phyloP scores from a whole-genome alignment of 805 yeast species.

The Schwanniomyces yamadae region DNA sequence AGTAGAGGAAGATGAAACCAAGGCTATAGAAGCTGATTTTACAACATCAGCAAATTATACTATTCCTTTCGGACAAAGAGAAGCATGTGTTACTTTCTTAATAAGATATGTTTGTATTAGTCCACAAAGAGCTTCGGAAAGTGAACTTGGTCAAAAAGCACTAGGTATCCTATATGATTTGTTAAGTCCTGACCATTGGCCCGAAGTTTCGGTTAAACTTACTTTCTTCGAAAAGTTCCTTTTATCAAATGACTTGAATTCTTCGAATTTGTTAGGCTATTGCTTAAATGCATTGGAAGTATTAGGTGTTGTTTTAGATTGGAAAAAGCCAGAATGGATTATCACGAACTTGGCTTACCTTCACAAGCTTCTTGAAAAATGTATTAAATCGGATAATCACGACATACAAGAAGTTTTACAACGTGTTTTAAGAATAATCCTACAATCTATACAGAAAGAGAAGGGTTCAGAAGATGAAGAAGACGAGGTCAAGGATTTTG shows the following conservation, averaged over 20 bases:
- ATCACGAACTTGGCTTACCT: constrained; percentile 65
- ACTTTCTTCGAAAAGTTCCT: constrained; percentile 86
- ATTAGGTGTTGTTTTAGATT: constrained; percentile 74
- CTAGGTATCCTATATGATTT: constrained; percentile 73
- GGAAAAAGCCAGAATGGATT: constrained; percentile 79
- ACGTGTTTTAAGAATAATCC: constrained; percentile 65
- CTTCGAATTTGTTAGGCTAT: constrained; percentile 68
- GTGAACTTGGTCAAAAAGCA: constrained; percentile 78
- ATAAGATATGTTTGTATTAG: constrained; percentile 86
- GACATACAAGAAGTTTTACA: constrained; percentile 85
- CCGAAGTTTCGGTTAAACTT: constrained; percentile 83
- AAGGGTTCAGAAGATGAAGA: constrained; percentile 47
- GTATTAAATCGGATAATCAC: constrained; percentile 77
- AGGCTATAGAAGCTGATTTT: constrained; percentile 25
- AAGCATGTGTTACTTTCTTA: constrained; percentile 85
- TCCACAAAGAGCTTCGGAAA: constrained; percentile 80
- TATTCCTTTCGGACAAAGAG: constrained; percentile 77
- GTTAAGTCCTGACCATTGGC: constrained; percentile 74
- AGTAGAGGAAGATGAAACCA: constrained; percentile 15
- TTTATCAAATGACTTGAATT: constrained; percentile 70
- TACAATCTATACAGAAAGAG: constrained; percentile 60
- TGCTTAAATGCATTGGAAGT: constrained; percentile 92
- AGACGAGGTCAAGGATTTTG: constrained; percentile 62
- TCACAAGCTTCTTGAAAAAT: constrained; percentile 73
- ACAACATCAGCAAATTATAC: constrained; percentile 50